Percentiles rank a stretch among this genome's conserved stretches.
These are phyloP conservation scores for Populus tremula DNA, from an alignment of 345 rosid species.

Conservation along the genomic window DNA sequence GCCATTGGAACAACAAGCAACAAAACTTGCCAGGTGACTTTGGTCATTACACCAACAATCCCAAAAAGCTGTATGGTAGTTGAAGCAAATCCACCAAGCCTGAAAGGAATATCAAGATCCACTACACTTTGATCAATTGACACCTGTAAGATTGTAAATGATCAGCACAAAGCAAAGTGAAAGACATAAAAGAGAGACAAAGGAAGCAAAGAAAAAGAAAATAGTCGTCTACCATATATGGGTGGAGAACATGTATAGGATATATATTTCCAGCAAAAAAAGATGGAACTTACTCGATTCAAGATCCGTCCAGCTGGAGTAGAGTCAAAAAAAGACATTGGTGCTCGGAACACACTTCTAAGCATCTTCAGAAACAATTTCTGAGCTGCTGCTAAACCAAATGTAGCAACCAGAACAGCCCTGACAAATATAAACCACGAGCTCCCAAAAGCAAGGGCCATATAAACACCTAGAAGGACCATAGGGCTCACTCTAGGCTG, in stretches of 20 bases:
- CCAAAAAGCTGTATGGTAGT: slow-evolving; percentile 97
- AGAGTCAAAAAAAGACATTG: slow-evolving; percentile 99
- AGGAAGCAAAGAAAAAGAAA: slow-evolving; percentile 4
- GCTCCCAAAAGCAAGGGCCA: slow-evolving; percentile 98
- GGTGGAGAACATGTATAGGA: neutral
- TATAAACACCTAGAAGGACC: slow-evolving; percentile 81
- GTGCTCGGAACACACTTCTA: slow-evolving; percentile 87
- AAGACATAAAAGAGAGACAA: neutral
- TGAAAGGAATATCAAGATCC: slow-evolving; percentile 97
- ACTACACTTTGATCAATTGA: slow-evolving; percentile 99
- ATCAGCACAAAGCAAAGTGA: neutral
- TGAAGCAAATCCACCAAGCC: slow-evolving; percentile 99
- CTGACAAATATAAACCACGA: slow-evolving; percentile 90
- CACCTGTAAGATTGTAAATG: slow-evolving; percentile 50
- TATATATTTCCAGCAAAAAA: neutral
- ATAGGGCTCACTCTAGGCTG: slow-evolving; percentile 75
- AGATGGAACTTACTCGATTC: slow-evolving; percentile 71
- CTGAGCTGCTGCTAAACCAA: slow-evolving; percentile 97
- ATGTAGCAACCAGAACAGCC: slow-evolving; percentile 97
- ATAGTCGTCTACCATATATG: neutral
- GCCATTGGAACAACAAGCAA: slow-evolving; percentile 97
- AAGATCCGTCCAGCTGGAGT: slow-evolving; percentile 97
- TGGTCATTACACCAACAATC: slow-evolving; percentile 90
- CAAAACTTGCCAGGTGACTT: slow-evolving; percentile 98
- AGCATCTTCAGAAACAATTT: slow-evolving; percentile 91